Percentiles rank a stretch among this genome's conserved stretches.
These are phyloP conservation scores for Ramicandelaber brevisporus DNA, from an alignment of 192 early-diverging fungal genomes.

Conservation along the genomic window DNA sequence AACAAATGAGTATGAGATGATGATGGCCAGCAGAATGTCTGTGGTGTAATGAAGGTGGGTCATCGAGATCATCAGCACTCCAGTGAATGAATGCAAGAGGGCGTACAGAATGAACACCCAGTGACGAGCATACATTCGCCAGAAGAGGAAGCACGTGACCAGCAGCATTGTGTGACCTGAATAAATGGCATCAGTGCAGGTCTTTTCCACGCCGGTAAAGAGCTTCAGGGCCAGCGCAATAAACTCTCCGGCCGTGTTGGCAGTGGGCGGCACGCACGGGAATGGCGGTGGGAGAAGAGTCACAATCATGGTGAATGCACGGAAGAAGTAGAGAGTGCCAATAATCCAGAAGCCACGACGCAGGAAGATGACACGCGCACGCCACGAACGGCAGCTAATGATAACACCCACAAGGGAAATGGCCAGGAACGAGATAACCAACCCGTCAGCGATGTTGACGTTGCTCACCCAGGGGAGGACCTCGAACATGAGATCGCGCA, in stretches of 20 bases:
- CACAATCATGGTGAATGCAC: constrained; percentile 23
- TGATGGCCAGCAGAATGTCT: constrained; percentile 25
- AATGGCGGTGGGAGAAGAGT: constrained; percentile 22
- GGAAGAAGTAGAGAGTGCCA: constrained; percentile 21
- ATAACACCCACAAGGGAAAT: constrained; percentile 15
- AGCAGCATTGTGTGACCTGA: constrained; percentile 32
- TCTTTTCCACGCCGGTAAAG: constrained; percentile 16
- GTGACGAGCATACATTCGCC: constrained; percentile 23
- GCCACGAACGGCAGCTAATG: constrained; percentile 17
- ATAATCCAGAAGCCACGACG: constrained; percentile 25
- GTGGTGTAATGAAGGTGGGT: constrained; percentile 30
- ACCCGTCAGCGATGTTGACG: constrained; percentile 21
- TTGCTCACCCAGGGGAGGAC: constrained; percentile 13
- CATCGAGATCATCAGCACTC: constrained; percentile 20
- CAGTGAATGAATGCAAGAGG: constrained; percentile 9
- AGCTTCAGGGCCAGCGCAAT: constrained; percentile 17
- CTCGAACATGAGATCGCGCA: constrained; percentile 21
- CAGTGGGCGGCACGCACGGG: constrained; percentile 9
- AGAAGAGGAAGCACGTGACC: constrained; percentile 20
- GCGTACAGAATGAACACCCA: constrained; percentile 13
- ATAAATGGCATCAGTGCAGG: constrained; percentile 37
- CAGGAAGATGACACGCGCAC: constrained; percentile 18
- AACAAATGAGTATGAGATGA: constrained; percentile 26
- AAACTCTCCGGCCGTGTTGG: constrained; percentile 16
- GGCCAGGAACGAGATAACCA: constrained; percentile 17